Base-by-base conservation (phyloP, 805 yeast genomes). In the Debaryomyces tyrocola region DNA sequence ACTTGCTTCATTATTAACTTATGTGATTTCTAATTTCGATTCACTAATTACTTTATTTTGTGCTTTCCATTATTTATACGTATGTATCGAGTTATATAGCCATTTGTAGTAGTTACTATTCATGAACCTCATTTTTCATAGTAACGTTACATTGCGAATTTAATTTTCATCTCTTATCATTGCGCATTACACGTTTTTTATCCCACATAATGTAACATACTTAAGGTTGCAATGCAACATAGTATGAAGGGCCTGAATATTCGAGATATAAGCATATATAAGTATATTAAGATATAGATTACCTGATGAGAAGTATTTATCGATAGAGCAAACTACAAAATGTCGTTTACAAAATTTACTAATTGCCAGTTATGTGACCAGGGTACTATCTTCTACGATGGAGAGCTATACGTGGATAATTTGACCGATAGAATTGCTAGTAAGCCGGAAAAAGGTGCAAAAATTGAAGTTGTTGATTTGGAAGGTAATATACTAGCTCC, bases 401-500 rank as follows among this genome's bases (percentile, higher is more conserved):
- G 62, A 38, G 81, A 76, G 45, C 62, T 80, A 31, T 78, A 65
- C 57, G 64, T 78, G 20, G 74, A 80, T 58, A 56, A 66, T 41
- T 51, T 45, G 6, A 53, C 70, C 4, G 80, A 81, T 1, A 66
- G 62, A 45, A 78, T 80, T n/a, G 58, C 70, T 20, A 51, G 49
- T 1, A 48, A 58, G 3, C 70, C 73, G 2, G 37, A 45, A 6
- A 48, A 47, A 20, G 41, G 41, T 36, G 36, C 39, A 12, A 29
- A 42, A 49, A 20, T 54, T 36, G 60, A 59, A 37, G 59, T 59
- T 3, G 57, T 80, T 11, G 82, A 80, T 51, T 60, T 80, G 41
- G 51, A 70, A n/a, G 83, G 81, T 4, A 54, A 60, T 15, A 66
- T 77, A 27, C 50, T 80, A 29, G 73, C 82, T 0, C 84, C 85